Conservation (phyloP, 1,139 yeast species). For the Scheffersomyces quercinus region DNA sequence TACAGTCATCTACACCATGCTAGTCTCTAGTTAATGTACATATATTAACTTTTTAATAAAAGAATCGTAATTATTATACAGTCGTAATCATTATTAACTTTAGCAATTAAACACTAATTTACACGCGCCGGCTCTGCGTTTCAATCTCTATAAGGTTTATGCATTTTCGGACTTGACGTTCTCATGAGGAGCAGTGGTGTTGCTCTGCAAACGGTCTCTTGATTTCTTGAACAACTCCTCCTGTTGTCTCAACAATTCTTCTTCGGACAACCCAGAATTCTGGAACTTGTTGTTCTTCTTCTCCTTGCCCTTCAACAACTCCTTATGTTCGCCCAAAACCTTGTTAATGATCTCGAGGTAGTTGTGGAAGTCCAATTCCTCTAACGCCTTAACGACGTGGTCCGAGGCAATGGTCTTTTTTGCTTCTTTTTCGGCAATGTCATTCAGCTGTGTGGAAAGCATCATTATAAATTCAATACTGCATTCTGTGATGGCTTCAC, state of each 20-base stretch:
- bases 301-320: constrained; percentile 82
- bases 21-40: too few relatives aligned
- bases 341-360: constrained; percentile 82
- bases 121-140: not conserved
- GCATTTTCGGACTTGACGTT: not conserved
- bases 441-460: constrained; percentile 89
- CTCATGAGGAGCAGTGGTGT: constrained; percentile 8
- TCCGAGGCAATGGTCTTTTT: constrained; percentile 97
- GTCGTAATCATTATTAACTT: not conserved
- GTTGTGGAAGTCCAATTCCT: constrained; percentile 83
- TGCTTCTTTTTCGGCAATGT: constrained; percentile 93
- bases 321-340: constrained; percentile 84
- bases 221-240: constrained; percentile 91
- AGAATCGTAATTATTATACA: not conserved
- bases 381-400: constrained; percentile 89
- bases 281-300: constrained; percentile 92
- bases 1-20: too few relatives aligned
- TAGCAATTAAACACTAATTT: not conserved
- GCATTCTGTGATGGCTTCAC: constrained; percentile 94
- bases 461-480: constrained; percentile 96
- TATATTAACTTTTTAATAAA: too few relatives aligned
- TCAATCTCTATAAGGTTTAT: not conserved
- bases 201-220: constrained; percentile 65
- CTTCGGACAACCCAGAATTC: constrained; percentile 88
- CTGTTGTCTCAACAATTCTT: constrained; percentile 87